Conservation (phyloP, 176 grass and related monocot genomes). For the Areca catechu region DNA sequence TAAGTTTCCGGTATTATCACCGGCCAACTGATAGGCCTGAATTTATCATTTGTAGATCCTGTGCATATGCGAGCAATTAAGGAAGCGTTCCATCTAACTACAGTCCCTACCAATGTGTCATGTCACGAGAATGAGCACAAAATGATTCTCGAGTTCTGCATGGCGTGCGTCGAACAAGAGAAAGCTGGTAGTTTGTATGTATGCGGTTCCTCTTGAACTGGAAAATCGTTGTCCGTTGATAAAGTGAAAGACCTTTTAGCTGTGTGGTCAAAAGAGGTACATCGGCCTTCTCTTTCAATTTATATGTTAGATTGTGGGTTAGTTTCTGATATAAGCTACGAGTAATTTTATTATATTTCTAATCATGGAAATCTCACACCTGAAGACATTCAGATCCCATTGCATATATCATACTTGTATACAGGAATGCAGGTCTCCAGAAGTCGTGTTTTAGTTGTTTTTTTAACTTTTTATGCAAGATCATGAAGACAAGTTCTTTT, state of each 20-base stretch:
- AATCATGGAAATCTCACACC: no score
- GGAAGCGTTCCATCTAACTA: conserved; percentile 69
- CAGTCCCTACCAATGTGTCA: conserved; percentile 44
- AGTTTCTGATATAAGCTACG: no score
- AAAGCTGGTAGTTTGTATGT: conserved; percentile 67
- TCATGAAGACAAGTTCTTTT: no score
- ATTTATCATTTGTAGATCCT: conserved; percentile 37
- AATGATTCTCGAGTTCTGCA: conserved; percentile 65
- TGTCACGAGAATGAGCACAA: conserved; percentile 73
- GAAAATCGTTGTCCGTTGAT: conserved; percentile 76
- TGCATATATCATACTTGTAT: no score
- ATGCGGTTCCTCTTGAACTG: conserved; percentile 78
- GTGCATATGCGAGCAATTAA: conserved; percentile 64
- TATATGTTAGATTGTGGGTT: no score
- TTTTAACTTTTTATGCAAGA: no score
- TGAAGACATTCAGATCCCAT: no score
- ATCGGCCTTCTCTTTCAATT: background rate
- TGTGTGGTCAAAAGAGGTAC: conserved; percentile 60
- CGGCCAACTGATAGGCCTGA: conserved; percentile 6
- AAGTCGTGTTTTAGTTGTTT: no score
- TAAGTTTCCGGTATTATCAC: background rate
- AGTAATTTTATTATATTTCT: conserved; percentile 6
- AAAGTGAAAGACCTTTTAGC: conserved; percentile 47
- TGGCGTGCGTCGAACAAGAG: conserved; percentile 40
- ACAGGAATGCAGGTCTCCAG: no score